Evolutionary conservation across 345 rosid genomes (phyloP), one percentile per base, ranked within the genome.

Genomic region (Euphorbia tirucalli): DNA sequence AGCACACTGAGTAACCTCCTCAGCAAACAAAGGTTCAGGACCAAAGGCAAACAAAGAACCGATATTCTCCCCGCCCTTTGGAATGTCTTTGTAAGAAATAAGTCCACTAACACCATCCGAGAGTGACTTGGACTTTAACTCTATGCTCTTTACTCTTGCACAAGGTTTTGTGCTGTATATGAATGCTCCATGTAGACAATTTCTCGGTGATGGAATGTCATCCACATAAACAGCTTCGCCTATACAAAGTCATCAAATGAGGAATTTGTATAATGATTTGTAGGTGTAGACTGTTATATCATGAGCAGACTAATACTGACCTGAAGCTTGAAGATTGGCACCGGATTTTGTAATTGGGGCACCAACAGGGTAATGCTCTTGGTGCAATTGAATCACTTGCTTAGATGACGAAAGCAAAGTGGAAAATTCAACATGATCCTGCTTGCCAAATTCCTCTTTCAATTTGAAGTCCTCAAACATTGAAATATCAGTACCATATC

Each of bases 211-310:
- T 28, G 97, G 93, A 55, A 94, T 94, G 83, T 94, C 98, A 82
- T 90, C 98, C 75, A 94, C 96, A 71, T 68, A 94, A 57, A 94
- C 92, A 61, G 98, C 95, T 79, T 94, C 97, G 73, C 98, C 97
- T 93, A 69, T 69, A 72, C 10, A 66, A 81, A 59, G 16, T 71
- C 39, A 7, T 66, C 70, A 55, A 82, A 68, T 19, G 44, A 49
- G 24, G 68, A 68, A 13, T 27, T 25, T 13, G 43, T 31, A n/a
- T n/a, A n/a, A n/a, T n/a, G n/a, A 30, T 28, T 68, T 6, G 22
- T 65, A 25, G 18, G 22, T 9, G 4, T 25, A 49, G 44, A 44
- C 13, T 21, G 31, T 32, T 41, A 63, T 1, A 54, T 25, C 50
- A 46, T 19, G 11, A 49, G 28, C 2, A 13, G 14, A 13, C 7